A percentile compares a stretch with the other conserved stretches of the same genome.
Evolutionary conservation across 768 basidiomycete species (phyloP).

Genomic region (Tylopilus intermedius): DNA sequence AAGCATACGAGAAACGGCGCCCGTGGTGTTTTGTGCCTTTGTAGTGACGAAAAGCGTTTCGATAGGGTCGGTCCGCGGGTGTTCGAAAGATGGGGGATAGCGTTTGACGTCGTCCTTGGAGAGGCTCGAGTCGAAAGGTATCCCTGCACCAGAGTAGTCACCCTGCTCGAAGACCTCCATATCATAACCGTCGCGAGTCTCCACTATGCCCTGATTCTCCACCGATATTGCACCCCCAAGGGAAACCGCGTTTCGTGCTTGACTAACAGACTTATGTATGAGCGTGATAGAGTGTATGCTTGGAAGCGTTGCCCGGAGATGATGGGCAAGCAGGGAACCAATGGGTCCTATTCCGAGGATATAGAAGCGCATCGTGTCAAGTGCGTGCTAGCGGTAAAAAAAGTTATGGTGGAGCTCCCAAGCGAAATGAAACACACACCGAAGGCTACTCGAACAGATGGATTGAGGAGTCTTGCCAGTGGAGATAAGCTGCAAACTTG

Average conservation of each 20-base stretch:
- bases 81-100: conserved; percentile 12
- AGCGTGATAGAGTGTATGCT: conserved; percentile 54
- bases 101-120: conserved; percentile 11
- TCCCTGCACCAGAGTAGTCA: conserved; percentile 21
- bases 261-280: conserved; percentile 53
- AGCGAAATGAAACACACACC: background rate
- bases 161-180: conserved; percentile 44
- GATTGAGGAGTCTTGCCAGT: background rate
- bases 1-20: conserved; percentile 52
- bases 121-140: conserved; percentile 14
- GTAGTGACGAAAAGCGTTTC: conserved; percentile 78
- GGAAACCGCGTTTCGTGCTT: conserved; percentile 33
- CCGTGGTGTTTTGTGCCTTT: conserved; percentile 65
- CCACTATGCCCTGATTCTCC: conserved; percentile 45
- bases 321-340: conserved; percentile 75
- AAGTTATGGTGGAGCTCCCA: background rate
- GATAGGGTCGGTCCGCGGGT: conserved; percentile 39
- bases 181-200: conserved; percentile 40
- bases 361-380: conserved; percentile 56
- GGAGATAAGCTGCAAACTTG: background rate
- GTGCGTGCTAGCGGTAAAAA: background rate
- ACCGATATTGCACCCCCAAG: conserved; percentile 40
- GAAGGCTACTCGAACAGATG: background rate
- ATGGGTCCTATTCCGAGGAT: conserved; percentile 78
- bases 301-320: conserved; percentile 63